These are phyloP conservation scores for Hemileccinum impolitum DNA, from an alignment of 768 basidiomycete genomes.

Conservation along the genomic window DNA sequence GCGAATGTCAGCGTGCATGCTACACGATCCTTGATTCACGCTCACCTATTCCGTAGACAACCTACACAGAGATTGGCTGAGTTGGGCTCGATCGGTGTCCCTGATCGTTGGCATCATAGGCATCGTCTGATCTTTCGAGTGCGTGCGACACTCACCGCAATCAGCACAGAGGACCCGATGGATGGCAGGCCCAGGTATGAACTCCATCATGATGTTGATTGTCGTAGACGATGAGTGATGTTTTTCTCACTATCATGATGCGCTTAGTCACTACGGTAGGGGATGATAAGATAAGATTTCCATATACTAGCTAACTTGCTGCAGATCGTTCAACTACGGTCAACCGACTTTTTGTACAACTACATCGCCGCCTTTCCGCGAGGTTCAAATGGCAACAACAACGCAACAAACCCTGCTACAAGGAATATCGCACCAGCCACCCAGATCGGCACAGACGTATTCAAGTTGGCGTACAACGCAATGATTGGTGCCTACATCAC, in stretches of 20 bases:
- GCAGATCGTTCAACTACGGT: no score
- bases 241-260: background rate
- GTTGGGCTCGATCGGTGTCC: conserved; percentile 85
- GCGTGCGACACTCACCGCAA: conserved; percentile 57
- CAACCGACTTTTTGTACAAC: no score
- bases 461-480: conserved; percentile 46
- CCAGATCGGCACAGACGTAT: conserved; percentile 52
- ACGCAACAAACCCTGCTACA: conserved; percentile 43
- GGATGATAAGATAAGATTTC: conserved; percentile 19
- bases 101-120: conserved; percentile 33
- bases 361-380: conserved; percentile 52
- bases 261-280: conserved; percentile 18
- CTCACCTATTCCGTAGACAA: conserved; percentile 84
- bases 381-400: conserved; percentile 56
- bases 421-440: conserved; percentile 53
- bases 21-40: conserved; percentile 3
- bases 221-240: background rate
- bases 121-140: background rate
- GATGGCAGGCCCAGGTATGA: conserved; percentile 67
- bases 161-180: conserved; percentile 87
- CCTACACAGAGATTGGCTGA: conserved; percentile 89
- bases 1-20: background rate
- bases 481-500: conserved; percentile 43
- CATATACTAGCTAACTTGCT: no score
- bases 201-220: conserved; percentile 57